Evolutionary conservation across 306 rosid genomes (phyloP).

Genomic region (Vicia villosa): DNA sequence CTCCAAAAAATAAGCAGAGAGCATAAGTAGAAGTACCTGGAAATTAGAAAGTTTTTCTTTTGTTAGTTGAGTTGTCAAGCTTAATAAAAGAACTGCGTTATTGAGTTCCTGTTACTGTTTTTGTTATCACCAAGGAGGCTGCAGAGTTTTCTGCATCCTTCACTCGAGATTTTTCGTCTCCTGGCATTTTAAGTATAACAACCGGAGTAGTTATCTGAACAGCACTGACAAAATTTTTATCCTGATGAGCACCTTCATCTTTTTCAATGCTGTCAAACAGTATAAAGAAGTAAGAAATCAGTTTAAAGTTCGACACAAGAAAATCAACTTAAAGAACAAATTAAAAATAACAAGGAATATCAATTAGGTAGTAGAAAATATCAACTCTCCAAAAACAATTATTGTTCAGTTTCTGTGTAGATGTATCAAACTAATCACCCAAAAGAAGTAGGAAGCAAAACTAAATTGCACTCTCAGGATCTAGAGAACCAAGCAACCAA

Average conservation of each 20-base stretch:
- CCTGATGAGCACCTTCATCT: constrained; percentile 66
- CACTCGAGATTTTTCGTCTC: constrained; percentile 41
- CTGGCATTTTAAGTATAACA: constrained; percentile 20
- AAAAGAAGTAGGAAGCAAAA: neutral
- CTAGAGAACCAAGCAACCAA: neutral
- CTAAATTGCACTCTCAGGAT: neutral
- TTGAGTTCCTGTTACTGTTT: constrained; percentile 94
- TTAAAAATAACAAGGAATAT: too few species aligned
- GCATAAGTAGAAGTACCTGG: constrained; percentile 53
- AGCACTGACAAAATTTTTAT: constrained; percentile 47
- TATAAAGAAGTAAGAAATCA: too few species aligned
- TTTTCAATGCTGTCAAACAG: too few species aligned
- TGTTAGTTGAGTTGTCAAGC: constrained; percentile 57
- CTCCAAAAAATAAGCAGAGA: neutral
- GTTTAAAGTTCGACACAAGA: too few species aligned
- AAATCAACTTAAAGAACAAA: too few species aligned
- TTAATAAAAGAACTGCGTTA: constrained; percentile 72
- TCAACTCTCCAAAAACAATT: too few species aligned
- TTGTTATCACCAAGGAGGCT: constrained; percentile 60
- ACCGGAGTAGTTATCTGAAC: constrained; percentile 50
- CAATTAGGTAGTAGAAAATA: too few species aligned
- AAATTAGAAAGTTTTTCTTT: constrained; percentile 75
- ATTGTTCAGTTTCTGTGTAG: constrained; percentile 30
- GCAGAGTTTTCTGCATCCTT: constrained; percentile 74
- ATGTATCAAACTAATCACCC: neutral